Conservation (phyloP, 305 asterid genomes). For the Fraxinus paxiana region DNA sequence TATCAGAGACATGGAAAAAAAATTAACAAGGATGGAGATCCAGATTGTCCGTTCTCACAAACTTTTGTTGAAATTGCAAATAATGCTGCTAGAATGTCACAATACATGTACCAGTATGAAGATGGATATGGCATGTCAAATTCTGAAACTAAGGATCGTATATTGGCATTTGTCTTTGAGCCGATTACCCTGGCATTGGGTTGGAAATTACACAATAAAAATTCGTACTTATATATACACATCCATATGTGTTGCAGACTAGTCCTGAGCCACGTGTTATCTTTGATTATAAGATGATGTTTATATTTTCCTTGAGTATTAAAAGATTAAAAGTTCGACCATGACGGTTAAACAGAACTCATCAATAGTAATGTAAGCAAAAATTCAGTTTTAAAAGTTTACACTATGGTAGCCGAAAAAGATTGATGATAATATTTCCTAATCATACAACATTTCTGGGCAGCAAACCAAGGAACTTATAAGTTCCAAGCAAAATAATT, state of each 20-base stretch:
- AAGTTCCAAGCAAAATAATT: not conserved
- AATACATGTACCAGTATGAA: slow-evolving; percentile 24
- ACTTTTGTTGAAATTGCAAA: slow-evolving; percentile 16
- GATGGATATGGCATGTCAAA: slow-evolving; percentile 32
- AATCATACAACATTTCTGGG: not conserved
- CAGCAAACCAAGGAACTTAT: not conserved
- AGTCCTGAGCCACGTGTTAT: not conserved
- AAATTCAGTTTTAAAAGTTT: not conserved
- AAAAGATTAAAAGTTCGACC: not conserved
- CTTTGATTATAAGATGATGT: not conserved
- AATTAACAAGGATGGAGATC: slow-evolving; percentile 22
- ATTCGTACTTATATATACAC: not conserved
- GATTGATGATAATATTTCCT: not conserved
- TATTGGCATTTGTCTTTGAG: slow-evolving; percentile 6
- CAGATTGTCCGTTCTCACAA: not conserved
- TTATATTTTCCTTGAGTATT: not conserved
- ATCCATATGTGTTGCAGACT: not conserved
- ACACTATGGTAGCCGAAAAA: not conserved
- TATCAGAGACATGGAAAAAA: slow-evolving; percentile 24
- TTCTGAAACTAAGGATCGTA: slow-evolving; percentile 21
- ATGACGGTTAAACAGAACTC: not conserved
- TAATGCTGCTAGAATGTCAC: slow-evolving; percentile 23
- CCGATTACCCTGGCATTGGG: not conserved
- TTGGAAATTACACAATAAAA: not conserved
- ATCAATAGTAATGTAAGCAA: not conserved